Conservation (phyloP, 192 early-diverging fungal species). For the Kickxella alabastrina region DNA sequence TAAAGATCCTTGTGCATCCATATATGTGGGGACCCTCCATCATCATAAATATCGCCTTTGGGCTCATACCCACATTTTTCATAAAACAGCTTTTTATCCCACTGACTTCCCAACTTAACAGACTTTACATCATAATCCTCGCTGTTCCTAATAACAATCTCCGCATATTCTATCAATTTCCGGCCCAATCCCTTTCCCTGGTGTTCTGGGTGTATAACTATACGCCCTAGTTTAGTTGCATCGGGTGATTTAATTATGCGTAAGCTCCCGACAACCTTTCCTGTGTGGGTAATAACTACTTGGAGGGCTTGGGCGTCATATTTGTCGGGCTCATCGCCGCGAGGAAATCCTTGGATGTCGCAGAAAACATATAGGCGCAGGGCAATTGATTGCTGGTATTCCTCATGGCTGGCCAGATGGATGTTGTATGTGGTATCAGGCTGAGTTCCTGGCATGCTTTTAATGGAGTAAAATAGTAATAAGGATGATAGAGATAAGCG, state of each 20-base stretch:
- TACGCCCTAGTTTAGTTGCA: slow-evolving; percentile 27
- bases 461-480: not conserved
- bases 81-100: slow-evolving; percentile 35
- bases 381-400: slow-evolving; percentile 13
- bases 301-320: slow-evolving; percentile 22
- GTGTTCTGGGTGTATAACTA: slow-evolving; percentile 36
- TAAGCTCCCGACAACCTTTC: slow-evolving; percentile 26
- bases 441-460: not conserved
- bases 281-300: not conserved
- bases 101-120: slow-evolving; percentile 33
- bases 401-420: slow-evolving; percentile 15
- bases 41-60: slow-evolving; percentile 29
- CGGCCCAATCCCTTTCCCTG: slow-evolving; percentile 35
- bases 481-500: too few species aligned
- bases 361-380: slow-evolving; percentile 37
- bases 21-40: slow-evolving; percentile 29
- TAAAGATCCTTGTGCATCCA: slow-evolving; percentile 37
- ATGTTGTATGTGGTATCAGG: slow-evolving; percentile 6
- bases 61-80: slow-evolving; percentile 30
- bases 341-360: slow-evolving; percentile 37
- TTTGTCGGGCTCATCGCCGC: slow-evolving; percentile 25
- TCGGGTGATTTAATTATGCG: slow-evolving; percentile 17
- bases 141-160: slow-evolving; percentile 2
- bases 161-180: slow-evolving; percentile 13
- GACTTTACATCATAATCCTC: not conserved